A percentile compares a stretch with the other conserved stretches of the same genome.
phyloP scores from a whole-genome alignment of 192 early-diverging fungal species.

The Phlyctochytrium planicorne region DNA sequence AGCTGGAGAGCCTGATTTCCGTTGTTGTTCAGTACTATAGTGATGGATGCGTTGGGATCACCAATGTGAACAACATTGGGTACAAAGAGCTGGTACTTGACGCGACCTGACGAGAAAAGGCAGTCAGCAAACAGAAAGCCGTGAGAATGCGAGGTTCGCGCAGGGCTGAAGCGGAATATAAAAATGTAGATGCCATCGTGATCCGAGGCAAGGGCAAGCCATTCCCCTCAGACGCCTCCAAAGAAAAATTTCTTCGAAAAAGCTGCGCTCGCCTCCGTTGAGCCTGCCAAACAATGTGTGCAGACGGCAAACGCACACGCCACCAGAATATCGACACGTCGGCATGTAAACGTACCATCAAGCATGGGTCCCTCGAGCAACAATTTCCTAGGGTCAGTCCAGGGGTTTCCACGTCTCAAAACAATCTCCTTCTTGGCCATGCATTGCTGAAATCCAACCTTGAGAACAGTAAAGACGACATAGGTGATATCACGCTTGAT shows the following conservation, averaged over 20 bases:
- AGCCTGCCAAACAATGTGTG: no score
- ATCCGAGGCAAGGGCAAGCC: no score
- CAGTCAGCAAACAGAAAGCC: no score
- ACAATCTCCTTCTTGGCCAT: not conserved
- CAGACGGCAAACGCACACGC: no score
- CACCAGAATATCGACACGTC: no score
- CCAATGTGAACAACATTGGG: constrained; percentile 2
- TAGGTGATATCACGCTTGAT: not conserved
- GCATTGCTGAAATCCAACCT: not conserved
- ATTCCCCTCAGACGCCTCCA: no score
- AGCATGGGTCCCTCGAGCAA: not conserved
- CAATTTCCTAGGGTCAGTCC: not conserved
- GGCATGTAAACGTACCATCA: not conserved
- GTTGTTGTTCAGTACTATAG: not conserved
- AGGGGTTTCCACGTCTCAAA: not conserved
- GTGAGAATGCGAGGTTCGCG: no score
- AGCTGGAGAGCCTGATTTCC: not conserved
- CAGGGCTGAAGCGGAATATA: no score
- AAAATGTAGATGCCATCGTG: no score
- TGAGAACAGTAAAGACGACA: not conserved
- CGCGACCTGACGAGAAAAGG: no score
- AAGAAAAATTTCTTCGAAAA: no score
- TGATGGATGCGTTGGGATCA: not conserved
- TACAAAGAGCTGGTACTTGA: not conserved
- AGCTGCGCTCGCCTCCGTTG: no score